Percentiles rank a stretch among this genome's conserved stretches.
These are phyloP conservation scores for Xylaria polymorpha DNA, from an alignment of 2,329 filamentous ascomycete species.

Conservation along the genomic window DNA sequence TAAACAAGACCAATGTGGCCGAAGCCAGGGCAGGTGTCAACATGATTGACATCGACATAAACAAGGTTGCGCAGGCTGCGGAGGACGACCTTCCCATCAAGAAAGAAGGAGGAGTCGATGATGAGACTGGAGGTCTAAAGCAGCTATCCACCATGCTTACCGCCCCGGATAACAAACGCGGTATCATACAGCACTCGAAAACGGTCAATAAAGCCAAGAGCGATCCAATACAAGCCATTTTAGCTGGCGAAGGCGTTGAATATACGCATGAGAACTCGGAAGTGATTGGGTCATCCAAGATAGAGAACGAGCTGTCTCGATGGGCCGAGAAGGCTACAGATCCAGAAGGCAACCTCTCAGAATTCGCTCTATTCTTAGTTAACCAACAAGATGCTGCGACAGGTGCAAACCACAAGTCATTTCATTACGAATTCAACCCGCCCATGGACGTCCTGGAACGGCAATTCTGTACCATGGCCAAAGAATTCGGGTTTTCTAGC, in stretches of 20 bases:
- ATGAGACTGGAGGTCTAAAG: slow-evolving; percentile 75
- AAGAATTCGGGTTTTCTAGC: slow-evolving; percentile 78
- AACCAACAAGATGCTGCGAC: slow-evolving; percentile 56
- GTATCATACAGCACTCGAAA: slow-evolving; percentile 51
- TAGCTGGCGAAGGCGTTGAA: slow-evolving; percentile 87
- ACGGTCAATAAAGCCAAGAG: slow-evolving; percentile 58
- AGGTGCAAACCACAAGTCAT: slow-evolving; percentile 35
- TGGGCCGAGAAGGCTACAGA: slow-evolving; percentile 72
- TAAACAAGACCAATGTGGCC: slow-evolving; percentile 98
- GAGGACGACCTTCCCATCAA: slow-evolving; percentile 61
- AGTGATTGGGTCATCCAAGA: slow-evolving; percentile 89
- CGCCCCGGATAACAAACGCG: slow-evolving; percentile 60
- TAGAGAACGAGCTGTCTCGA: slow-evolving; percentile 87
- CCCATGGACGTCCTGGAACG: slow-evolving; percentile 77
- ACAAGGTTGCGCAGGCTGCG: slow-evolving; percentile 65
- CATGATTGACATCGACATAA: slow-evolving; percentile 80
- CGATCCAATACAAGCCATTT: slow-evolving; percentile 88
- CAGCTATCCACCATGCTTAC: slow-evolving; percentile 74
- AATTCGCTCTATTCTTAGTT: slow-evolving; percentile 69
- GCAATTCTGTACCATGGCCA: slow-evolving; percentile 93
- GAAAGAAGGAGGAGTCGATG: slow-evolving; percentile 60
- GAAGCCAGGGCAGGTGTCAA: slow-evolving; percentile 88
- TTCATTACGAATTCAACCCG: slow-evolving; percentile 73
- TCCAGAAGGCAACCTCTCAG: slow-evolving; percentile 60
- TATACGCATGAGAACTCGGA: slow-evolving; percentile 98